phyloP scores from a whole-genome alignment of 495 filamentous ascomycete genomes.

The Aspergillus affinis region DNA sequence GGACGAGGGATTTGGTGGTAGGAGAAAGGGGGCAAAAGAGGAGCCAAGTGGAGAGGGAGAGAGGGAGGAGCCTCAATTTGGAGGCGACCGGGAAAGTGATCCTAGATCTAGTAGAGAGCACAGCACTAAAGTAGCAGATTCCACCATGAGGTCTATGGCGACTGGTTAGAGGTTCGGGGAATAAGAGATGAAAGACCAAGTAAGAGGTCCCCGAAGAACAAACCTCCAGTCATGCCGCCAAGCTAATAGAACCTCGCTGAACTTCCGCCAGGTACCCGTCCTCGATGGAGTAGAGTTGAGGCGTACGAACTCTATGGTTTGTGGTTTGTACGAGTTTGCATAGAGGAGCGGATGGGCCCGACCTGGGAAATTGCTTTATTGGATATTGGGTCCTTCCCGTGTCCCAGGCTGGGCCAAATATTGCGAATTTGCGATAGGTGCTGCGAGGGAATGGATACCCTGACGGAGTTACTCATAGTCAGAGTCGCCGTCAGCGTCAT shows the following conservation, averaged over 20 bases:
- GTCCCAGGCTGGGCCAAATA: not conserved
- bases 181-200: not conserved
- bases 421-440: not conserved
- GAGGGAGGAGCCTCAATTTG: too few species aligned
- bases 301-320: constrained; percentile 10
- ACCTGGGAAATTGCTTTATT: not conserved
- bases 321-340: constrained; percentile 6
- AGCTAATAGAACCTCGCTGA: constrained; percentile 8
- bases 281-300: not conserved
- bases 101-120: not conserved
- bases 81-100: not conserved
- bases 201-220: not conserved
- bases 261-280: constrained; percentile 10
- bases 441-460: not conserved
- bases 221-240: constrained; percentile 2
- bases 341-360: not conserved
- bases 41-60: not conserved
- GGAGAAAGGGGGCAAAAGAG: not conserved
- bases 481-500: not conserved
- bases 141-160: not conserved
- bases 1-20: not conserved
- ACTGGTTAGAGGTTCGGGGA: not conserved
- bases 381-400: not conserved
- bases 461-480: not conserved
- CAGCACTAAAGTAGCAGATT: not conserved